phyloP scores from a whole-genome alignment of 2,329 filamentous ascomycete genomes.

The Alternaria sp. region DNA sequence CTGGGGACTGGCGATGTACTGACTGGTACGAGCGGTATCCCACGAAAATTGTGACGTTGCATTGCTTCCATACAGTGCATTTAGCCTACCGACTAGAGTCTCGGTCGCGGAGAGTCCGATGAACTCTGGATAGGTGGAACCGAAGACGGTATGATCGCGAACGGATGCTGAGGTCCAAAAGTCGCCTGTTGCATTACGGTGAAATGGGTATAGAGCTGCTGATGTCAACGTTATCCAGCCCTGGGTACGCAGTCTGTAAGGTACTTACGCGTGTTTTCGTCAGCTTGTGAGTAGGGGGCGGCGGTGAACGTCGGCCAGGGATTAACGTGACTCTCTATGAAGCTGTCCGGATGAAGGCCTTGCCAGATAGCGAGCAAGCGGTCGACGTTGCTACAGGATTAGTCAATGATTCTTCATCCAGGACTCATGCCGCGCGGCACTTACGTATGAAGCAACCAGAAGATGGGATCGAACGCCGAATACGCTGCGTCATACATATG shows the following conservation, averaged over 20 bases:
- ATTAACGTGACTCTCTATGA: conserved; percentile 30
- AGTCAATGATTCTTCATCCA: too few species aligned
- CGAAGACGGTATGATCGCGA: conserved; percentile 68
- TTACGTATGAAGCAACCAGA: too few species aligned
- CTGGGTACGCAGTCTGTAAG: not conserved
- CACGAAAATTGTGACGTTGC: not conserved
- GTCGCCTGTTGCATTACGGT: conserved; percentile 58
- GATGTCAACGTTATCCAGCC: not conserved
- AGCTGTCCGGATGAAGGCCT: too few species aligned
- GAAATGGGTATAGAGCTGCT: not conserved
- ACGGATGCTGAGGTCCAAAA: conserved; percentile 74
- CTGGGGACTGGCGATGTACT: not conserved
- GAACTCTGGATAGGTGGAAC: conserved; percentile 76
- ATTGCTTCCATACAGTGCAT: not conserved
- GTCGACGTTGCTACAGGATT: too few species aligned
- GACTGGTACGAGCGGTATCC: not conserved
- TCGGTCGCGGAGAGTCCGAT: not conserved
- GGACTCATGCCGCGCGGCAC: too few species aligned
- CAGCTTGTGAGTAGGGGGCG: not conserved
- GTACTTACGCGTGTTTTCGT: not conserved
- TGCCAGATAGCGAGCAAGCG: too few species aligned
- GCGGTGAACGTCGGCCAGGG: not conserved
- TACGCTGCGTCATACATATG: not conserved
- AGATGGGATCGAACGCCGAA: not conserved
- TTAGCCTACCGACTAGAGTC: not conserved